Percentiles rank a stretch among this genome's conserved stretches.
phyloP scores from a whole-genome alignment of 2,329 filamentous ascomycete genomes.

The Pyrenophora graminea region DNA sequence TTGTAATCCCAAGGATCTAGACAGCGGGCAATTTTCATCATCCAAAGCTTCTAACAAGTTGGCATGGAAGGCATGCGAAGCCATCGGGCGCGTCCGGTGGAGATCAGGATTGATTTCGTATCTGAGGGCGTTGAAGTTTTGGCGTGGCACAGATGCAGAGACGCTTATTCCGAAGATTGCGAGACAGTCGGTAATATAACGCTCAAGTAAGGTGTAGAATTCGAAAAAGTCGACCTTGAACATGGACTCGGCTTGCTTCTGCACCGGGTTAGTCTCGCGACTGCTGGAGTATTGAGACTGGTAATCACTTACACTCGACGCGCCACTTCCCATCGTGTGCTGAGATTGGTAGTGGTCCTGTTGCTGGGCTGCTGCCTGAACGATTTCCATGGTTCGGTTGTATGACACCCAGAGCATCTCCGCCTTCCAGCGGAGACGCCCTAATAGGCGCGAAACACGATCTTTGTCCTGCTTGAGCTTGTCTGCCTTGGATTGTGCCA shows the following conservation, averaged over 20 bases:
- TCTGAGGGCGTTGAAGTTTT: constrained; percentile 39
- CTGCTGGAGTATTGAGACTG: neutral
- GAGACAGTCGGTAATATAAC: constrained; percentile 70
- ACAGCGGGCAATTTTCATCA: constrained; percentile 60
- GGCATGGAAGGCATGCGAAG: constrained; percentile 66
- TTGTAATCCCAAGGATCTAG: constrained; percentile 58
- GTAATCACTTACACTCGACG: constrained; percentile 24
- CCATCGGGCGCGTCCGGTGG: constrained; percentile 24
- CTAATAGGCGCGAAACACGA: constrained; percentile 30
- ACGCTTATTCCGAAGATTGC: constrained; percentile 65
- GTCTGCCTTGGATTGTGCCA: constrained; percentile 31
- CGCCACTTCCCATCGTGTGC: constrained; percentile 18
- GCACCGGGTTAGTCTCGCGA: constrained; percentile 10
- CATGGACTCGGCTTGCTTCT: constrained; percentile 55
- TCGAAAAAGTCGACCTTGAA: constrained; percentile 81
- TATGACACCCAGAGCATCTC: constrained; percentile 40
- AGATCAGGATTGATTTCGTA: constrained; percentile 38
- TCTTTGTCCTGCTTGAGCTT: constrained; percentile 39
- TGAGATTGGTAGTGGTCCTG: constrained; percentile 16
- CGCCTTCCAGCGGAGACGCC: constrained; percentile 43
- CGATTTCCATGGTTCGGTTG: constrained; percentile 32
- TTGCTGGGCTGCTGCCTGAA: constrained; percentile 22
- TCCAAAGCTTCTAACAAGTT: constrained; percentile 69
- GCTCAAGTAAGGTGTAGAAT: constrained; percentile 73
- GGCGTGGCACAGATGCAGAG: constrained; percentile 21